Evolutionary conservation across 352 stramenopile species (phyloP).

Genomic region (Globisporangium canariense): DNA sequence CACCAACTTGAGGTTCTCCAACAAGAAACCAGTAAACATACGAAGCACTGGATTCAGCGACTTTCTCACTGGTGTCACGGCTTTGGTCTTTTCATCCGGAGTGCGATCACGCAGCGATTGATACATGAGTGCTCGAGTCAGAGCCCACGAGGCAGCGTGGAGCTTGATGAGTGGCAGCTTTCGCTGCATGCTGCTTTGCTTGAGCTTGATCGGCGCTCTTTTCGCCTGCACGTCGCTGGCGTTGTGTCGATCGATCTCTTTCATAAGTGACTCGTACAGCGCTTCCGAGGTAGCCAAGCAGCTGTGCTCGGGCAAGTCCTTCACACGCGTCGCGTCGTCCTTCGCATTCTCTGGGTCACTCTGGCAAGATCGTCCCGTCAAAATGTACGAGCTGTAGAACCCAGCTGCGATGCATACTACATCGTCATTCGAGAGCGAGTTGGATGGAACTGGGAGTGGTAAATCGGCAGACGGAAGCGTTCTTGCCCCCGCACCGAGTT

Average conservation of each 20-base stretch:
- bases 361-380: conserved; percentile 67
- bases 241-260: conserved; percentile 73
- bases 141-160: conserved; percentile 72
- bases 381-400: conserved; percentile 88
- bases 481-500: conserved; percentile 69
- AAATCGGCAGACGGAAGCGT: conserved; percentile 80
- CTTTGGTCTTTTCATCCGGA: conserved; percentile 8
- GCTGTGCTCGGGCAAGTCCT: conserved; percentile 61
- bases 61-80: not conserved
- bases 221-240: conserved; percentile 12
- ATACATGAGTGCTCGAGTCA: conserved; percentile 80
- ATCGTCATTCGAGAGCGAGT: conserved; percentile 77
- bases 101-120: conserved; percentile 43
- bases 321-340: conserved; percentile 41
- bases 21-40: conserved; percentile 50
- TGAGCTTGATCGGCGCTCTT: conserved; percentile 38
- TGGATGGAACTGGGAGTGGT: conserved; percentile 70
- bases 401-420: conserved; percentile 76
- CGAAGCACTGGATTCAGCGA: conserved; percentile 51
- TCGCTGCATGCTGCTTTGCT: conserved; percentile 35
- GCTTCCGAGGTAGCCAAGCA: conserved; percentile 59
- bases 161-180: conserved; percentile 78
- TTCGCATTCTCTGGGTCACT: conserved; percentile 26
- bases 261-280: conserved; percentile 85
- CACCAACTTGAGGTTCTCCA: conserved; percentile 62